These are phyloP conservation scores for Saccharomyces paradoxus DNA, from an alignment of 805 yeast species.

Conservation along the genomic window DNA sequence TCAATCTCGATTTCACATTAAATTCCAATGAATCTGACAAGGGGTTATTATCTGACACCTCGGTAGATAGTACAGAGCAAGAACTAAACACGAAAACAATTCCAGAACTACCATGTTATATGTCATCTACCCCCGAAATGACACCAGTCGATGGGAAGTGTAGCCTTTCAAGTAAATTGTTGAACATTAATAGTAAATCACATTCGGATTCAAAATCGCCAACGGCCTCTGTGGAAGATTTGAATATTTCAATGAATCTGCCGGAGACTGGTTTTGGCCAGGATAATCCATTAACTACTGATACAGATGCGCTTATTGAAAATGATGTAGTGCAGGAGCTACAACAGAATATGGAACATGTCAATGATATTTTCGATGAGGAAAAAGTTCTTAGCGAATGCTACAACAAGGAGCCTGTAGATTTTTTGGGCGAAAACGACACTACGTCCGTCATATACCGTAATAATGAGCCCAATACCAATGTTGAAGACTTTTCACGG, in stretches of 20 bases:
- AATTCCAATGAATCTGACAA: neutral
- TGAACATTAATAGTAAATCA: neutral
- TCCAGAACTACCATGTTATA: neutral
- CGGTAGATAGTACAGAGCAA: neutral
- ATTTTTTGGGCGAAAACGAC: neutral
- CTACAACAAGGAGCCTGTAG: neutral
- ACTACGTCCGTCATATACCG: neutral
- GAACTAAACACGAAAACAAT: neutral
- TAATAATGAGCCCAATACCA: neutral
- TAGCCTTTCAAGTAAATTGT: neutral
- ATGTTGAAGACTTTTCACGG: neutral
- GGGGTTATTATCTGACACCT: neutral
- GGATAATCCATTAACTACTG: neutral
- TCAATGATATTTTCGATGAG: neutral
- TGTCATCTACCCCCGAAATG: neutral
- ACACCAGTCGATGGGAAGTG: neutral
- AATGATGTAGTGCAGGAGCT: neutral
- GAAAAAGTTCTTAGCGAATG: neutral
- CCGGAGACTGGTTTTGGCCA: neutral
- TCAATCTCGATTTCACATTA: slow-evolving; percentile 3
- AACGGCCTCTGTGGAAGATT: slow-evolving; percentile 11
- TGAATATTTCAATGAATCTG: slow-evolving; percentile 11
- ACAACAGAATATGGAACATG: neutral
- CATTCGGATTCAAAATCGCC: neutral
- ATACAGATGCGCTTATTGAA: neutral